Conservation (phyloP, 2,329 filamentous ascomycete genomes). For the Magnaporthiopsis poae region DNA sequence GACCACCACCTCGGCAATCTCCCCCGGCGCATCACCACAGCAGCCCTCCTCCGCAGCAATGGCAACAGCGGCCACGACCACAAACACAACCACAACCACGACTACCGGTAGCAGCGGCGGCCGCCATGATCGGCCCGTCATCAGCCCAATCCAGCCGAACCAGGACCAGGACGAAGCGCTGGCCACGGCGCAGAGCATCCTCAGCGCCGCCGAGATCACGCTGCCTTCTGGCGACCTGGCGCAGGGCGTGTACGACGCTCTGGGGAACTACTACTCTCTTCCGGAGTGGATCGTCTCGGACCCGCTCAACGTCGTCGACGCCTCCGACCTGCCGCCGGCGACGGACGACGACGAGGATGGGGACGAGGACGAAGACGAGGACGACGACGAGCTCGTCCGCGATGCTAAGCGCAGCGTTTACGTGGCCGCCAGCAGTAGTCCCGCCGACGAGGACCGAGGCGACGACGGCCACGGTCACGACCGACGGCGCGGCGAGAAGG, state of each 20-base stretch:
- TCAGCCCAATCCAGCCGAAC: constrained; percentile 2
- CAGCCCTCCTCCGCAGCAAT: not conserved
- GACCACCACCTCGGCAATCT: constrained; percentile 15
- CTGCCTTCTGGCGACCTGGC: constrained; percentile 63
- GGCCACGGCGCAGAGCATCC: constrained; percentile 66
- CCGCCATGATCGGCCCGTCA: constrained; percentile 14
- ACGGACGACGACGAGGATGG: constrained; percentile 19
- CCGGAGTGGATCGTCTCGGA: constrained; percentile 61
- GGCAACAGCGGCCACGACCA: not conserved
- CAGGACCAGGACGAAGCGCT: constrained; percentile 34
- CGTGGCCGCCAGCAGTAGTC: not conserved
- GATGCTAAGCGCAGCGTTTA: constrained; percentile 1
- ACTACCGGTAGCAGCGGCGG: not conserved
- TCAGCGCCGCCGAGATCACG: constrained; percentile 68
- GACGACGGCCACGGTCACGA: constrained; percentile 10
- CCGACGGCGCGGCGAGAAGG: constrained; percentile 38
- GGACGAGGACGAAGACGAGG: constrained; percentile 16
- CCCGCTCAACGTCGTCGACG: constrained; percentile 44
- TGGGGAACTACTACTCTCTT: constrained; percentile 60
- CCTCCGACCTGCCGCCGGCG: constrained; percentile 18
- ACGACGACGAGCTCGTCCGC: constrained; percentile 5
- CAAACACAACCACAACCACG: not conserved
- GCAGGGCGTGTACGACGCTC: constrained; percentile 61
- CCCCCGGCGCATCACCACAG: not conserved
- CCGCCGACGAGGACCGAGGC: constrained; percentile 6